phyloP scores from a whole-genome alignment of 352 stramenopile species.

The Phytophthora ramorum region DNA sequence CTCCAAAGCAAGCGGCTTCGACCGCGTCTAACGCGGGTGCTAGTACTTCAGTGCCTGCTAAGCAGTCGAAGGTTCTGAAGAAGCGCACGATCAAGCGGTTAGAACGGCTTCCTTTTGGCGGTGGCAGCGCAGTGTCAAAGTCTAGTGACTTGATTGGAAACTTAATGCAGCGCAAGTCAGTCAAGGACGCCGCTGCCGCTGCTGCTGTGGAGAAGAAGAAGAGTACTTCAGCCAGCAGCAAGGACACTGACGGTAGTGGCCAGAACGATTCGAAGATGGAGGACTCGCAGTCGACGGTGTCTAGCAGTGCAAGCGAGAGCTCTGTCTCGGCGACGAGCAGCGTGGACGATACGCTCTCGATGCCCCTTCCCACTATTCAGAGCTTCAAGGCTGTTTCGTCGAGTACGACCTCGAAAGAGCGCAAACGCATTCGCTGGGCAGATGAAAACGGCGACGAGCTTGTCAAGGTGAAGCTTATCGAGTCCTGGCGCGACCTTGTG shows the following conservation, averaged over 20 bases:
- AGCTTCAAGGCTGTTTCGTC: conserved; percentile 73
- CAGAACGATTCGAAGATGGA: conserved; percentile 27
- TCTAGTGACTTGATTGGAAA: conserved; percentile 85
- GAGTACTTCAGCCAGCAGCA: conserved; percentile 32
- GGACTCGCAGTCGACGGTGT: conserved; percentile 12
- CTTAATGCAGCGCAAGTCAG: conserved; percentile 84
- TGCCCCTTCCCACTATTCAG: conserved; percentile 82
- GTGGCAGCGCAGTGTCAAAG: conserved; percentile 65
- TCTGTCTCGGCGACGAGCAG: conserved; percentile 20
- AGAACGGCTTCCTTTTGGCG: conserved; percentile 71
- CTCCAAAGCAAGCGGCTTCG: conserved; percentile 23
- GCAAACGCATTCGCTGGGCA: conserved; percentile 83
- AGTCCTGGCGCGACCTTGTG: conserved; percentile 86
- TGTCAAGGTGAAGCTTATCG: conserved; percentile 84
- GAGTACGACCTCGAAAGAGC: conserved; percentile 38
- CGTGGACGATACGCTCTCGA: conserved; percentile 46
- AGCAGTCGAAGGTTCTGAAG: conserved; percentile 61
- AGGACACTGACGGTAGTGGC: conserved; percentile 18
- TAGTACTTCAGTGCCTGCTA: conserved; percentile 20
- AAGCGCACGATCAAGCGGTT: conserved; percentile 81
- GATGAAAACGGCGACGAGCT: conserved; percentile 81
- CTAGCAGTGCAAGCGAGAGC: conserved; percentile 33
- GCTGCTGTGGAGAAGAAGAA: conserved; percentile 53
- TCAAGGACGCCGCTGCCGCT: conserved; percentile 61
- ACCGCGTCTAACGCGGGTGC: conserved; percentile 18